phyloP scores from a whole-genome alignment of 495 filamentous ascomycete genomes.

The Aspergillus indologenus region DNA sequence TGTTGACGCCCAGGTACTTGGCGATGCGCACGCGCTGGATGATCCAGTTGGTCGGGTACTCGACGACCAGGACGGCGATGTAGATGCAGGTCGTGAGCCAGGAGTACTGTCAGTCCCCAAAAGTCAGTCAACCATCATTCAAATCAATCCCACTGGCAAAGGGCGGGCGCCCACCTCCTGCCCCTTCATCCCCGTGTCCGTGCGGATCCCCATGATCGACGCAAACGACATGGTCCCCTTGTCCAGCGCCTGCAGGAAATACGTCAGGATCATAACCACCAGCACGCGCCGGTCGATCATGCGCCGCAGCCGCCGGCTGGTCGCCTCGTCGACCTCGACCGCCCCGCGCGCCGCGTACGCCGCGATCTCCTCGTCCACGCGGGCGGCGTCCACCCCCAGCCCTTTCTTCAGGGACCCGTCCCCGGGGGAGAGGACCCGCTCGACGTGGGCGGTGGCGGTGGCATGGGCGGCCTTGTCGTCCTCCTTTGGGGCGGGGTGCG shows the following conservation, averaged over 20 bases:
- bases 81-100: conserved; percentile 56
- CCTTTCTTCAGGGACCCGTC: conserved; percentile 46
- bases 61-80: conserved; percentile 51
- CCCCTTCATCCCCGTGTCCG: conserved; percentile 51
- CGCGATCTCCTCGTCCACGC: conserved; percentile 61
- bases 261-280: conserved; percentile 49
- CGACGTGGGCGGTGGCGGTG: conserved; percentile 48
- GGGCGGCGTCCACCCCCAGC: conserved; percentile 48
- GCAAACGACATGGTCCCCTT: conserved; percentile 69
- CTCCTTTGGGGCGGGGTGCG: background rate
- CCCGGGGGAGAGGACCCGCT: conserved; percentile 39
- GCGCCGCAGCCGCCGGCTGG: conserved; percentile 47
- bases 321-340: conserved; percentile 52
- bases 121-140: background rate
- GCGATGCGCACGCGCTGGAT: conserved; percentile 60
- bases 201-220: conserved; percentile 64
- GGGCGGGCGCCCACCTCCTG: conserved; percentile 48
- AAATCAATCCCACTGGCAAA: no score
- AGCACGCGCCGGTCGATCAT: conserved; percentile 57
- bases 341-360: conserved; percentile 53
- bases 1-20: conserved; percentile 60
- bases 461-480: conserved; percentile 22
- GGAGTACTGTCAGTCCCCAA: conserved; percentile 46
- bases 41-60: conserved; percentile 57
- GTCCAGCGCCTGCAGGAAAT: conserved; percentile 71